These are phyloP conservation scores for Verticillium tricorpus DNA, from an alignment of 2,329 filamentous ascomycete genomes.

Conservation along the genomic window DNA sequence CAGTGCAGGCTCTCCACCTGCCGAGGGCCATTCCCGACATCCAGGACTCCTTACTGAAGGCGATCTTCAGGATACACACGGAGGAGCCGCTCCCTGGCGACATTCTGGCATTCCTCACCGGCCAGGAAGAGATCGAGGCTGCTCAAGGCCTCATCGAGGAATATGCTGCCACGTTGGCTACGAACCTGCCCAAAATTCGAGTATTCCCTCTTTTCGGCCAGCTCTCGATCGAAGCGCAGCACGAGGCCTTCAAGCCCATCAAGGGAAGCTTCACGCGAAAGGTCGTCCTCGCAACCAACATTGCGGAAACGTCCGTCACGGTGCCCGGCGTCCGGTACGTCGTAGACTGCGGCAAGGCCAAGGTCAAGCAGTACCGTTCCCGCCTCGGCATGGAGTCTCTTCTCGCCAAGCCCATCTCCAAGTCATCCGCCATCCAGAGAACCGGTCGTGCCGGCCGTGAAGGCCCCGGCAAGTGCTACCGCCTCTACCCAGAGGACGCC, in stretches of 20 bases:
- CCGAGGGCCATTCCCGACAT: constrained; percentile 73
- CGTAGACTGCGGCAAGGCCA: constrained; percentile 88
- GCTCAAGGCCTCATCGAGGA: constrained; percentile 78
- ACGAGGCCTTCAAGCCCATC: constrained; percentile 76
- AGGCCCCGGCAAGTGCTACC: constrained; percentile 81
- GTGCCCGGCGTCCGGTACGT: constrained; percentile 90
- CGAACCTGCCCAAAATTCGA: constrained; percentile 66
- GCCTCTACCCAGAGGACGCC: constrained; percentile 78
- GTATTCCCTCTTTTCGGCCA: constrained; percentile 86
- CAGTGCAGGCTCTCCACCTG: constrained; percentile 75
- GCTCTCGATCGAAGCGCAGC: constrained; percentile 79
- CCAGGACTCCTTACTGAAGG: constrained; percentile 74
- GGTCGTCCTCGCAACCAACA: constrained; percentile 90
- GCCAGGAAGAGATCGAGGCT: constrained; percentile 87
- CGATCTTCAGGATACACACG: constrained; percentile 80
- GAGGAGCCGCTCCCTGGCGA: constrained; percentile 91
- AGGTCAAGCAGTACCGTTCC: constrained; percentile 86
- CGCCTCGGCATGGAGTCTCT: constrained; percentile 86
- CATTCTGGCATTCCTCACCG: constrained; percentile 85
- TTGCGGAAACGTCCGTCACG: constrained; percentile 97
- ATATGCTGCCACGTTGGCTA: constrained; percentile 66
- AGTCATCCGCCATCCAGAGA: constrained; percentile 87
- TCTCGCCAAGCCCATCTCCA: constrained; percentile 84
- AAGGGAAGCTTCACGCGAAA: constrained; percentile 73
- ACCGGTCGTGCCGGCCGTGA: constrained; percentile 92